Conservation (phyloP, 2,329 filamentous ascomycete genomes). For the Lasiodiplodia citricola region DNA sequence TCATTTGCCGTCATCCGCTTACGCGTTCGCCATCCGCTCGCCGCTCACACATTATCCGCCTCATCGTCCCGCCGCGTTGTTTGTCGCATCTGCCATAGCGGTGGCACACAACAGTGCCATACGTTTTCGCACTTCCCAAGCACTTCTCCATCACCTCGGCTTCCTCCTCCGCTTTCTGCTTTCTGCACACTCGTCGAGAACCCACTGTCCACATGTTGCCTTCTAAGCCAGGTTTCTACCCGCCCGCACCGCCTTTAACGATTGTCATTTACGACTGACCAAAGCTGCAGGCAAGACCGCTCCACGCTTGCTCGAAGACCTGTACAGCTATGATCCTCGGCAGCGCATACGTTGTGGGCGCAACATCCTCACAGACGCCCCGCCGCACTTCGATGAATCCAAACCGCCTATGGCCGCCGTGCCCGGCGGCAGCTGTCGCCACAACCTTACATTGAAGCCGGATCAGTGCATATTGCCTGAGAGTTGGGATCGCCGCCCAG, state of each 20-base stretch:
- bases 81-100: slow-evolving; percentile 8
- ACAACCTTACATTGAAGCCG: slow-evolving; percentile 63
- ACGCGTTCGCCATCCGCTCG: neutral
- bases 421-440: slow-evolving; percentile 59
- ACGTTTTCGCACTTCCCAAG: neutral
- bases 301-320: slow-evolving; percentile 57
- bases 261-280: slow-evolving; percentile 1
- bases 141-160: neutral
- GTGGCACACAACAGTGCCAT: neutral
- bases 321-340: slow-evolving; percentile 58
- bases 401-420: slow-evolving; percentile 40
- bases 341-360: slow-evolving; percentile 51
- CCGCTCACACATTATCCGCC: slow-evolving; percentile 20
- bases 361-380: slow-evolving; percentile 64
- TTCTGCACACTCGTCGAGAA: neutral
- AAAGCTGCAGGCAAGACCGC: slow-evolving; percentile 52
- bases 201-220: slow-evolving; percentile 2
- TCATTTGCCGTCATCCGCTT: neutral
- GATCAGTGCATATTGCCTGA: slow-evolving; percentile 58
- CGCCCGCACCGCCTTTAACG: neutral
- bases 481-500: slow-evolving; percentile 45
- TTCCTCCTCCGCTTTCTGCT: neutral
- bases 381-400: slow-evolving; percentile 56
- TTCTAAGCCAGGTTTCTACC: slow-evolving; percentile 15
- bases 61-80: slow-evolving; percentile 4